Evolutionary conservation across 371 early-diverging fungal genomes (phyloP).

Genomic region (Actinomucor elegans): DNA sequence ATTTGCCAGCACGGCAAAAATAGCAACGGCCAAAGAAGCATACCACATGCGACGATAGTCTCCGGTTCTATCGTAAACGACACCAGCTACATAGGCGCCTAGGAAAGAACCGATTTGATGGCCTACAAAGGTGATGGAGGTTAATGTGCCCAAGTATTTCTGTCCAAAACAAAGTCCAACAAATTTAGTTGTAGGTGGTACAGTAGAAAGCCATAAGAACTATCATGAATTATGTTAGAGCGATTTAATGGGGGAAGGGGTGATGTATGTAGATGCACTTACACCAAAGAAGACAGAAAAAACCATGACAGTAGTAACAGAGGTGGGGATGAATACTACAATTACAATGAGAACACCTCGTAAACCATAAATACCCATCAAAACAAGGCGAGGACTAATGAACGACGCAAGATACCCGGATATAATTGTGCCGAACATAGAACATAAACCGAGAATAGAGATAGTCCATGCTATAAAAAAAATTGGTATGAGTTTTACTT

Average conservation of each 20-base stretch:
- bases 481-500: not conserved
- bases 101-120: conserved; percentile 45
- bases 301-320: conserved; percentile 27
- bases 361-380: conserved; percentile 22
- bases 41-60: conserved; percentile 39
- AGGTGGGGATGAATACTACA: conserved; percentile 24
- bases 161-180: conserved; percentile 40
- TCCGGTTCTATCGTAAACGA: conserved; percentile 32
- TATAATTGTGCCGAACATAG: conserved; percentile 25
- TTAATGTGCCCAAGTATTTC: conserved; percentile 33
- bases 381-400: conserved; percentile 22
- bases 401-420: conserved; percentile 22
- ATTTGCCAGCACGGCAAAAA: conserved; percentile 22
- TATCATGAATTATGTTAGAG: conserved; percentile 3
- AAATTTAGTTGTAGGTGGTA: conserved; percentile 43
- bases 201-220: conserved; percentile 44
- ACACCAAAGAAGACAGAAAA: conserved; percentile 60
- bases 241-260: too few species aligned
- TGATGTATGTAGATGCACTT: too few species aligned
- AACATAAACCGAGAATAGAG: conserved; percentile 34
- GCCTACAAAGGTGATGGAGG: conserved; percentile 18
- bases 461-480: conserved; percentile 33
- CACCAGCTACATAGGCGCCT: conserved; percentile 40
- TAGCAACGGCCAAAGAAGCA: conserved; percentile 29
- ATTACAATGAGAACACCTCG: conserved; percentile 23